Conservation (phyloP, 2,329 filamentous ascomycete genomes). For the Ophiocordyceps camponoti-leonardi region DNA sequence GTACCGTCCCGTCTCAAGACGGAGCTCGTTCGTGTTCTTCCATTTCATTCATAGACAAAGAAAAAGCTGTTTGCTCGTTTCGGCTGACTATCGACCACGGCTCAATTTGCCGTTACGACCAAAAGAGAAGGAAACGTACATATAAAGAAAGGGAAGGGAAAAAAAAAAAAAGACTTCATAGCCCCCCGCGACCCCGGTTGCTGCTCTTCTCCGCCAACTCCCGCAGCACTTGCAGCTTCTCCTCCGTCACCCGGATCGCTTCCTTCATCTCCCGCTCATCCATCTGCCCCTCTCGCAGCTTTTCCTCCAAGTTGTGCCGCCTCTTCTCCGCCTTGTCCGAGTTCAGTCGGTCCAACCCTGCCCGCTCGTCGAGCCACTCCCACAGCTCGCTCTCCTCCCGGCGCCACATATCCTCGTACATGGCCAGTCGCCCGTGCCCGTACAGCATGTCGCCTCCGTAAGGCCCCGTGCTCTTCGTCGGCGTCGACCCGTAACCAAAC, state of each 20-base stretch:
- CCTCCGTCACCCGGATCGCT: constrained; percentile 72
- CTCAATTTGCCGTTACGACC: background rate
- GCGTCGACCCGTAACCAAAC: constrained; percentile 43
- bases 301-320: constrained; percentile 41
- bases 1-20: background rate
- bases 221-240: constrained; percentile 64
- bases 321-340: constrained; percentile 24
- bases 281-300: constrained; percentile 42
- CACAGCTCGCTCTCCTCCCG: constrained; percentile 77
- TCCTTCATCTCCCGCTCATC: constrained; percentile 58
- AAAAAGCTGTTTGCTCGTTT: background rate
- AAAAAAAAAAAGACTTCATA: background rate
- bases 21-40: background rate
- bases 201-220: constrained; percentile 41
- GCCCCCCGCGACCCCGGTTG: no score
- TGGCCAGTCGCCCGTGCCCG: constrained; percentile 50
- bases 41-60: background rate
- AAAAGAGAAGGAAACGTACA: no score
- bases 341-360: constrained; percentile 48
- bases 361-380: constrained; percentile 83
- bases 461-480: constrained; percentile 16
- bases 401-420: constrained; percentile 88
- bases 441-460: constrained; percentile 17
- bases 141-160: background rate
- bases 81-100: background rate